Evolutionary conservation across 164 flowering plant genomes (phyloP).

Genomic region (Liquidambar formosana): DNA sequence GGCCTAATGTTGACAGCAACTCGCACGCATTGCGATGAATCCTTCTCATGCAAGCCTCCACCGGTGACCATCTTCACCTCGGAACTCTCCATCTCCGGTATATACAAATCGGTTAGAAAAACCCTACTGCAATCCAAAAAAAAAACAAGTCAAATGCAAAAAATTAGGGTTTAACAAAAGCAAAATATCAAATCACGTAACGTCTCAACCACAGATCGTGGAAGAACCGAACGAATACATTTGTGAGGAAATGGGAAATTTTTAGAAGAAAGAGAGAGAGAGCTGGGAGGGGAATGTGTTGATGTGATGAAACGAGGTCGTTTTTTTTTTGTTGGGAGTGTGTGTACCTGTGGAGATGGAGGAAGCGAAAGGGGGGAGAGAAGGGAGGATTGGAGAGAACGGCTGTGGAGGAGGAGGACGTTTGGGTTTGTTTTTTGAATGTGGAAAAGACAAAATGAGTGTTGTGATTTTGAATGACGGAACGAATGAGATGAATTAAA

Average conservation of each 20-base stretch:
- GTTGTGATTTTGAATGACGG: background rate
- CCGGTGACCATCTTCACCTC: slow-evolving; percentile 21
- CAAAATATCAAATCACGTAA: background rate
- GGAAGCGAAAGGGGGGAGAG: background rate
- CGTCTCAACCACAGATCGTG: too few relatives aligned
- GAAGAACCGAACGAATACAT: too few relatives aligned
- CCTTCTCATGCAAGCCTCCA: slow-evolving; percentile 32
- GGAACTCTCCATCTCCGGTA: slow-evolving; percentile 42
- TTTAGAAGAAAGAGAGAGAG: background rate
- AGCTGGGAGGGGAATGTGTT: background rate
- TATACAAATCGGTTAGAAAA: background rate
- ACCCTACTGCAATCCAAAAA: background rate
- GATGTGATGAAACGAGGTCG: background rate
- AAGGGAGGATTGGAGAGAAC: background rate
- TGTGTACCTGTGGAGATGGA: background rate
- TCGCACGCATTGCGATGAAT: slow-evolving; percentile 56
- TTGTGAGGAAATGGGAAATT: background rate
- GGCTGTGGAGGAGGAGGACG: background rate
- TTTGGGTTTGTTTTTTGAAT: background rate
- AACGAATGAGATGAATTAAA: slow-evolving; percentile 2
- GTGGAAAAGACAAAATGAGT: background rate
- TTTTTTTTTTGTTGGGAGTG: background rate
- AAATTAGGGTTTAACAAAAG: background rate
- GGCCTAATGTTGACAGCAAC: slow-evolving; percentile 94
- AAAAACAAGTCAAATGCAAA: background rate